These are phyloP conservation scores for Prunus salicina DNA, from an alignment of 306 rosid genomes.

Conservation along the genomic window DNA sequence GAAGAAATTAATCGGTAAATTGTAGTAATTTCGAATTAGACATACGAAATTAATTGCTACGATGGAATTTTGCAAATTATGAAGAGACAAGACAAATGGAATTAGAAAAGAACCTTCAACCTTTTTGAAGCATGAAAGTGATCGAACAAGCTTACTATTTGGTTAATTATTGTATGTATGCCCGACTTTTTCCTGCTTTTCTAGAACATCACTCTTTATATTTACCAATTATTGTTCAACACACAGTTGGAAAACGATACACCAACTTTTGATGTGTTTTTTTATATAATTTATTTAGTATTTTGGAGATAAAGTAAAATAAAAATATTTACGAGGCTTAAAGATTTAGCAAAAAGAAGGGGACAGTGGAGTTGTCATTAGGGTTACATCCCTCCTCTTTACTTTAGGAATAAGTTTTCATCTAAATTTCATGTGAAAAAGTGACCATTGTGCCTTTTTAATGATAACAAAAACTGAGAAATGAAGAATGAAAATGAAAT, in stretches of 20 bases:
- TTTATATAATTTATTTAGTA: neutral
- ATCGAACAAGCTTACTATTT: neutral
- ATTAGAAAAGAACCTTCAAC: neutral
- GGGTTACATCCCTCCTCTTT: neutral
- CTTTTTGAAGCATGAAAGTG: neutral
- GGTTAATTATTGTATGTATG: neutral
- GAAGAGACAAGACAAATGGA: neutral
- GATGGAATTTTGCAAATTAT: neutral
- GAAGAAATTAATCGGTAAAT: neutral
- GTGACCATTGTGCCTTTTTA: too few relatives aligned
- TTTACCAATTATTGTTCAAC: neutral
- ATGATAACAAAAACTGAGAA: too few relatives aligned
- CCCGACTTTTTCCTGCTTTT: neutral
- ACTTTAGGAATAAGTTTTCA: neutral
- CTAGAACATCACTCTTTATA: neutral
- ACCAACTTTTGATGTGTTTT: slow-evolving; percentile 1
- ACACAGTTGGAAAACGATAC: slow-evolving; percentile 11
- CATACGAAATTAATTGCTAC: neutral
- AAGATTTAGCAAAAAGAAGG: neutral
- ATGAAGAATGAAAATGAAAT: too few relatives aligned
- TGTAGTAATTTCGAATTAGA: neutral
- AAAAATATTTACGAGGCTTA: neutral
- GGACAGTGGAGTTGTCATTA: neutral
- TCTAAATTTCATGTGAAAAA: neutral
- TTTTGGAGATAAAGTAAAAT: neutral